A percentile compares a stretch with the other conserved stretches of the same genome.
phyloP scores from a whole-genome alignment of 768 basidiomycete species.

The Chalciporus piperatus region DNA sequence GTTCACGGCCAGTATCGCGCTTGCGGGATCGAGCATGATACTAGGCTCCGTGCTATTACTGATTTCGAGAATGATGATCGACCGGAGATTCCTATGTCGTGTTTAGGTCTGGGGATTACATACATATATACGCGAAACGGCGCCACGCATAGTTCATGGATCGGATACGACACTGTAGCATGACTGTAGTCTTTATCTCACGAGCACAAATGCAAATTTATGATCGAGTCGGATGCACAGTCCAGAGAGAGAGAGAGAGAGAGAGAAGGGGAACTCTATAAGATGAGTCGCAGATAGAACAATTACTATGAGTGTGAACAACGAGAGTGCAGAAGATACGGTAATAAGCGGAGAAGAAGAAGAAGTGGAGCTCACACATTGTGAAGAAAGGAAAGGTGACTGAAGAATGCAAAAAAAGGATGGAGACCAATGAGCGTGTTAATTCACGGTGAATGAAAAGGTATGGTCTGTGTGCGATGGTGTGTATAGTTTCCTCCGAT shows the following conservation, averaged over 20 bases:
- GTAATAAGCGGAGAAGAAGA: constrained; percentile 14
- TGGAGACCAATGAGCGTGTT: constrained; percentile 19
- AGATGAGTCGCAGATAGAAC: constrained; percentile 28
- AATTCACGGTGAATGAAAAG: constrained; percentile 3
- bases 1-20: constrained; percentile 49
- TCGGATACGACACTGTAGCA: constrained; percentile 22
- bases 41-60: constrained; percentile 58
- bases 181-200: constrained; percentile 28
- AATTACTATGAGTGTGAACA: constrained; percentile 21
- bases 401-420: constrained; percentile 13
- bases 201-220: constrained; percentile 7
- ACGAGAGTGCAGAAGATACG: constrained; percentile 18
- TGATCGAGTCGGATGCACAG: constrained; percentile 1
- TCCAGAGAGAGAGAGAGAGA: not conserved
- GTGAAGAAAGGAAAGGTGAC: constrained; percentile 11
- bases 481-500: constrained; percentile 7
- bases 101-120: constrained; percentile 37
- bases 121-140: not conserved
- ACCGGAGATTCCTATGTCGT: constrained; percentile 40
- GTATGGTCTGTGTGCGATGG: constrained; percentile 8
- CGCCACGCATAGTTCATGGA: constrained; percentile 9
- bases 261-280: constrained; percentile 9
- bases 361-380: constrained; percentile 1
- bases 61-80: constrained; percentile 45
- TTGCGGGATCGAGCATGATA: constrained; percentile 58